Conservation (phyloP, 306 rosid genomes). For the Cicer judaicum region DNA sequence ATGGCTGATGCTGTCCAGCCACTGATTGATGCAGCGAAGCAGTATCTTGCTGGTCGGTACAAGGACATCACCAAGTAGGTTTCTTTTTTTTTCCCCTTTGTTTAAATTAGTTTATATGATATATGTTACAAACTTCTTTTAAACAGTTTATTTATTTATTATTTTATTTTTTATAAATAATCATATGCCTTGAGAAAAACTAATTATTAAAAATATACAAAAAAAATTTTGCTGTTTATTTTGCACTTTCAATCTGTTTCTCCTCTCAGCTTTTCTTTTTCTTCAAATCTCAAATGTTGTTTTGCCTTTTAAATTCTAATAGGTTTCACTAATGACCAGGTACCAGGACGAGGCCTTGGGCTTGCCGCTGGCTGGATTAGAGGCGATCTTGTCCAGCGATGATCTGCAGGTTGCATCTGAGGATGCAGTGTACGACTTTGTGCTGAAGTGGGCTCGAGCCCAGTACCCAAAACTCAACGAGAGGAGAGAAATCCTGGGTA, state of each 20-base stretch:
- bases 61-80: slow-evolving; percentile 86
- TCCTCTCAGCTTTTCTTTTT: background rate
- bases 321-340: slow-evolving; percentile 53
- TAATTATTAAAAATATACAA: background rate
- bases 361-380: slow-evolving; percentile 84
- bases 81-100: background rate
- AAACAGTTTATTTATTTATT: background rate
- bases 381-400: slow-evolving; percentile 81
- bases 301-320: slow-evolving; percentile 36
- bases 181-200: background rate
- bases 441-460: slow-evolving; percentile 80
- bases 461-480: slow-evolving; percentile 77
- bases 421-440: slow-evolving; percentile 94
- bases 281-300: slow-evolving; percentile 8
- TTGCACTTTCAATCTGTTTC: background rate
- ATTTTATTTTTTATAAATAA: background rate
- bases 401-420: slow-evolving; percentile 94
- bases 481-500: slow-evolving; percentile 73
- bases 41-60: slow-evolving; percentile 79
- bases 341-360: slow-evolving; percentile 82
- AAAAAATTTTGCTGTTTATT: background rate
- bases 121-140: background rate
- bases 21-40: slow-evolving; percentile 90
- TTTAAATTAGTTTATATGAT: background rate
- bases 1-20: slow-evolving; percentile 96